Percentiles rank a stretch among this genome's conserved stretches.
Conservation (phyloP, 495 filamentous ascomycete genomes). For the Chaetomium cochliodes region DNA sequence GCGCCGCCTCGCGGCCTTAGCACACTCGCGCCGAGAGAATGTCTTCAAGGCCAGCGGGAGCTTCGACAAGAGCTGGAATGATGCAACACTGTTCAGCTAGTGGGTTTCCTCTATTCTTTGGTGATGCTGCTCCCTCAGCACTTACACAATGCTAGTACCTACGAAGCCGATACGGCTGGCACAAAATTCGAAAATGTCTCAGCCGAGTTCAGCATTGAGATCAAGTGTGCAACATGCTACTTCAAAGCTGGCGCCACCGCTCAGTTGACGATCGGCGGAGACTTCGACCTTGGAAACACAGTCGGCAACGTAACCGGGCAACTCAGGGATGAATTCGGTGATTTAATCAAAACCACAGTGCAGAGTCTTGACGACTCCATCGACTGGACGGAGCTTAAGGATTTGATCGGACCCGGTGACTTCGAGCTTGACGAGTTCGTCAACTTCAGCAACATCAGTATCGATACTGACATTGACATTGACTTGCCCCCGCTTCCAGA, state of each 20-base stretch:
- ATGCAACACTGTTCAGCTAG: constrained; percentile 2
- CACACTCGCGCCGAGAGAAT: neutral
- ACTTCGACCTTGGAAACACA: constrained; percentile 35
- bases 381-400: neutral
- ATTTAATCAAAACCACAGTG: constrained; percentile 6
- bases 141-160: neutral
- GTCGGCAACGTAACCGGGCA: constrained; percentile 37
- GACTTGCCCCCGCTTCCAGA: constrained; percentile 45
- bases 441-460: constrained; percentile 33
- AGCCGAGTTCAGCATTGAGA: constrained; percentile 30
- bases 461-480: constrained; percentile 41
- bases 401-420: constrained; percentile 11
- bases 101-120: neutral
- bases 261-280: constrained; percentile 39
- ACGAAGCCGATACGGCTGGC: neutral
- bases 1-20: constrained; percentile 3
- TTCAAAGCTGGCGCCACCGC: constrained; percentile 47
- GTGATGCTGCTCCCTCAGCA: too few species aligned
- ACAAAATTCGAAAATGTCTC: neutral
- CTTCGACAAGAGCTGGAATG: constrained; percentile 12
- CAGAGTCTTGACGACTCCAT: constrained; percentile 13
- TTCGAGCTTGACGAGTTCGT: constrained; percentile 37
- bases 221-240: constrained; percentile 53
- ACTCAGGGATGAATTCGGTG: constrained; percentile 32
- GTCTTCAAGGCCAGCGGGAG: constrained; percentile 9